Percentiles rank a stretch among this genome's conserved stretches.
Conservation (phyloP, 1,139 yeast genomes). For the Suhomyces terraborum region DNA sequence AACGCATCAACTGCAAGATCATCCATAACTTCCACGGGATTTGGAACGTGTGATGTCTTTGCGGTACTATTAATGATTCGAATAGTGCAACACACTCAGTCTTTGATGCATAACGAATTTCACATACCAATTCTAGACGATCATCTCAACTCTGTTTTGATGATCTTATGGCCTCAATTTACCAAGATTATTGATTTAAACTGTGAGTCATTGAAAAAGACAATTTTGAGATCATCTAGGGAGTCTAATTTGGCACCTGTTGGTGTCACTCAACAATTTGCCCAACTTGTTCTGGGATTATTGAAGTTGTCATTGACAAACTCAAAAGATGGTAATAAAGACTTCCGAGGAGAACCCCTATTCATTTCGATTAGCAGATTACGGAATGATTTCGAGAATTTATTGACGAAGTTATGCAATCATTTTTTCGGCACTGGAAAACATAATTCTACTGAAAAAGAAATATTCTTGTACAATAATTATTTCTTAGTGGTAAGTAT, state of each 20-base stretch:
- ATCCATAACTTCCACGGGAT: constrained; percentile 16
- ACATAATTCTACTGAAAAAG: constrained; percentile 52
- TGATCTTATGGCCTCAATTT: constrained; percentile 82
- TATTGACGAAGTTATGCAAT: constrained; percentile 66
- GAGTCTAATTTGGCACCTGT: constrained; percentile 55
- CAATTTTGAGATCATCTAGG: constrained; percentile 32
- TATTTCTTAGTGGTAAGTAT: constrained; percentile 59
- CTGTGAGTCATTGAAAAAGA: constrained; percentile 63
- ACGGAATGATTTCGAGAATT: constrained; percentile 76
- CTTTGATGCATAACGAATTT: constrained; percentile 59
- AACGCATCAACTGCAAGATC: constrained; percentile 24
- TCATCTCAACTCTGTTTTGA: constrained; percentile 66
- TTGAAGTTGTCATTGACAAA: constrained; percentile 52
- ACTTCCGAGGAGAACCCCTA: constrained; percentile 64
- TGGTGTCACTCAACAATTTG: constrained; percentile 72
- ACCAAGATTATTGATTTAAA: constrained; percentile 76
- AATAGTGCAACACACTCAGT: constrained; percentile 63
- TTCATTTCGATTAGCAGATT: constrained; percentile 67
- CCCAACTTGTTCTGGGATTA: constrained; percentile 72
- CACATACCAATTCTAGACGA: constrained; percentile 77
- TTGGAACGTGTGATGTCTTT: constrained; percentile 65
- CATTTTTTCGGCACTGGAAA: constrained; percentile 40
- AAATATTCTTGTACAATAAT: constrained; percentile 74
- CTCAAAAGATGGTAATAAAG: constrained; percentile 23
- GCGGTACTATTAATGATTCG: constrained; percentile 81